A percentile compares a stretch with the other conserved stretches of the same genome.
Conservation (phyloP, 176 grass and related monocot species). For the Avena eriantha region DNA sequence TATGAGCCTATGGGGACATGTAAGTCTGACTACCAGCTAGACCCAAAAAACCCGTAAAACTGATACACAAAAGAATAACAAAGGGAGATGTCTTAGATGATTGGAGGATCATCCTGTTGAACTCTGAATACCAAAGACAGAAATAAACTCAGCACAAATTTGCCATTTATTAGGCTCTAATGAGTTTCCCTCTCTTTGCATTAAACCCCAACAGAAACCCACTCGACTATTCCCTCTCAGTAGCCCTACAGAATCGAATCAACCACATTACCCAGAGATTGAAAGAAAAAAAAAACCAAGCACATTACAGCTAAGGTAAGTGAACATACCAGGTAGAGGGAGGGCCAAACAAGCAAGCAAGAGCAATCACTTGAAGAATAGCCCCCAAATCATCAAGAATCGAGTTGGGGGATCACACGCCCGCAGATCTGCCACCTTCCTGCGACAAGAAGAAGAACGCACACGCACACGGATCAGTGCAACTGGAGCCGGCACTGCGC, state of each 20-base stretch:
- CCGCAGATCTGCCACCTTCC: constrained; percentile 48
- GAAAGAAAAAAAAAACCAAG: neutral
- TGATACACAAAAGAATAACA: neutral
- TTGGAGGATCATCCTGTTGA: constrained; percentile 7
- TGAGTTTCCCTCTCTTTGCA: neutral
- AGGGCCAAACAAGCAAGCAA: neutral
- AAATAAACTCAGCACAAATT: neutral
- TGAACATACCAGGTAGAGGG: constrained; percentile 21
- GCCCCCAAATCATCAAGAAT: constrained; percentile 19
- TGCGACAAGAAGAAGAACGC: constrained; percentile 10
- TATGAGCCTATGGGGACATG: neutral
- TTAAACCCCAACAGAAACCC: constrained; percentile 44
- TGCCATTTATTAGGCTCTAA: neutral
- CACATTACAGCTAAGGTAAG: neutral
- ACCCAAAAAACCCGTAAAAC: neutral
- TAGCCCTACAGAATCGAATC: neutral
- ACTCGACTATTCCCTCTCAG: neutral
- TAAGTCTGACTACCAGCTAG: neutral
- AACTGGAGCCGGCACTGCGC: no score
- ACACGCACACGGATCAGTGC: constrained; percentile 25
- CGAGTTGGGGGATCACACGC: neutral
- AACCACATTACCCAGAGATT: constrained; percentile 36
- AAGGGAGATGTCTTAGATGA: neutral
- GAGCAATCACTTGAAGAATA: constrained; percentile 24
- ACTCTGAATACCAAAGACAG: neutral